Base-by-base conservation (phyloP, 2,329 filamentous ascomycete genomes). In the Aureobasidium sp. region DNA sequence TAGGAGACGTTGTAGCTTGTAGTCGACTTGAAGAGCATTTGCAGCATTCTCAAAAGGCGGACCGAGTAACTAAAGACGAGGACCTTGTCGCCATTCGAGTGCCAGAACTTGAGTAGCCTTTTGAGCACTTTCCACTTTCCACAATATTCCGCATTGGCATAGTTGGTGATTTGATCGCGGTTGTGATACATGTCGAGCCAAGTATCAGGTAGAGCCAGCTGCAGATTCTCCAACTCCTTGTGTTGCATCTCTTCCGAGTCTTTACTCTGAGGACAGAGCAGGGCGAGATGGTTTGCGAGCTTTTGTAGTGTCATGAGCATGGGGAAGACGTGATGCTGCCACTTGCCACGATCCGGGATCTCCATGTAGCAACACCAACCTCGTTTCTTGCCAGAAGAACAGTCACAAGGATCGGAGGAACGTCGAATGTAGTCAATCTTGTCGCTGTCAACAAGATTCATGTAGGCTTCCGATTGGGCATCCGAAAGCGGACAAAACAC, bases 41-140 rank as follows among this genome's bases (percentile, higher is more conserved):
- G 85, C 5, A 99, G 77, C 70, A 97, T 94, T 46, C 84, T 86
- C 25, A 99, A 76, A 2, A 99, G 78, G 2, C 89, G 84, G 4
- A 97, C 91, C 62, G 88, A 95, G 69, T 97, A 92, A 0, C 90
- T 95, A 72, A 99, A 99, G 2, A 99, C 87, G 0, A 99, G 81
- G 0, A 96, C 94, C 73, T 97, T 99, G 74, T 96, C 91, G 15
- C 90, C 90, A 68, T 88, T 91, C 15, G 82, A 79, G 69, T 96
- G 84, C 94, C 94, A 99, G 72, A 94, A 93, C 60, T 85, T 86
- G 7, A 99, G 81, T 4, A 99, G 78, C 67, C 90, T 92, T 71
- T 86, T 89, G 31, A 99, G 73, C 0, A 99, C 84, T 69, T 90
- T 91, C 94, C 94, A 99, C 74, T 99, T 99, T 3, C 94, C 94